Evolutionary conservation across 1,284 basidiomycete genomes (phyloP).

Genomic region (Austropuccinia psidii): DNA sequence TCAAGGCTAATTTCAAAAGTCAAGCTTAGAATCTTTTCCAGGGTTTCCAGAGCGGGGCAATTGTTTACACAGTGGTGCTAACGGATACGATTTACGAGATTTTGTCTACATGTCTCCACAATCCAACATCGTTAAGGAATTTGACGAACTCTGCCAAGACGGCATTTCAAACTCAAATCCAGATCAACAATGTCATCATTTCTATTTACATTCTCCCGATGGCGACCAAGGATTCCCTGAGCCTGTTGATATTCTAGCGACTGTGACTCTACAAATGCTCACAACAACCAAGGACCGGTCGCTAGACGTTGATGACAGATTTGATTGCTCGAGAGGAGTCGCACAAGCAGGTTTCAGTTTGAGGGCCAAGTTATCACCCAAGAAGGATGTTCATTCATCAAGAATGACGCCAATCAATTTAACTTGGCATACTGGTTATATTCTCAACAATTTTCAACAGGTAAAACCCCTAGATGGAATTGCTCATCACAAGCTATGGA

Average conservation of each 20-base stretch:
- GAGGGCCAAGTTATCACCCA: neutral
- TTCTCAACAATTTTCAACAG: conserved; percentile 4
- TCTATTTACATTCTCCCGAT: conserved; percentile 8
- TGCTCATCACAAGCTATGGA: conserved; percentile 13
- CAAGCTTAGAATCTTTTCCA: neutral
- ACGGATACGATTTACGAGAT: conserved; percentile 29
- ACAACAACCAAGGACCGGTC: neutral
- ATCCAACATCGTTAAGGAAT: conserved; percentile 5
- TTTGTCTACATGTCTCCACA: neutral
- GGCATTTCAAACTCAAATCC: neutral
- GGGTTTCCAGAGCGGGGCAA: too few relatives aligned
- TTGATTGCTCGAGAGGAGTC: neutral
- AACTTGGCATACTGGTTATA: conserved; percentile 32
- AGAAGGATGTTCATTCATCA: neutral
- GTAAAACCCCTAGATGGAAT: conserved; percentile 1
- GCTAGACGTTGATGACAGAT: neutral
- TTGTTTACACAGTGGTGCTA: conserved; percentile 5
- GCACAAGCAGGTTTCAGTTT: conserved; percentile 2
- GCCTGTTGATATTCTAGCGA: conserved; percentile 27
- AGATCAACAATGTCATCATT: neutral
- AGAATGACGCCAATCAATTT: conserved; percentile 29
- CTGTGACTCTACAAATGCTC: neutral
- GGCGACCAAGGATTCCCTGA: conserved; percentile 31
- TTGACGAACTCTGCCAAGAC: neutral
- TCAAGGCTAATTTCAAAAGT: too few relatives aligned